Conservation (phyloP, 2,329 filamentous ascomycete genomes). For the Beauveria brongniartii region DNA sequence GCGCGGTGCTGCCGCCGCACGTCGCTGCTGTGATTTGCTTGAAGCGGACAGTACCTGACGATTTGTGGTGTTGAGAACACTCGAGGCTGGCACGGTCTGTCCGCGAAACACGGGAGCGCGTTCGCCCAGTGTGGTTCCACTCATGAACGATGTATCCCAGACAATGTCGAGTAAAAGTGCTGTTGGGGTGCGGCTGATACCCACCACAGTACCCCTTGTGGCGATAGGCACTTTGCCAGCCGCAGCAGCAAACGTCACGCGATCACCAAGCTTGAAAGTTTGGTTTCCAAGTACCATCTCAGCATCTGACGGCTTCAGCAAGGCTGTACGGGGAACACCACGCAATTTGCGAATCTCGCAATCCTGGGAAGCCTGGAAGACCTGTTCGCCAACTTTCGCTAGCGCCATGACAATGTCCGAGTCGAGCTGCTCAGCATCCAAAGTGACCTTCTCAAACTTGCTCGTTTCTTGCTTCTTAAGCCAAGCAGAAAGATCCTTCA, state of each 20-base stretch:
- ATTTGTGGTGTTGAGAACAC: constrained; percentile 79
- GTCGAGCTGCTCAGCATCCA: constrained; percentile 94
- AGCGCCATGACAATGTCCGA: constrained; percentile 79
- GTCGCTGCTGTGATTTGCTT: constrained; percentile 41
- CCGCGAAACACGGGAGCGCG: constrained; percentile 90
- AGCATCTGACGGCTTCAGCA: constrained; percentile 92
- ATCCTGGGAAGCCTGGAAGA: constrained; percentile 42
- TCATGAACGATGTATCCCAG: constrained; percentile 95
- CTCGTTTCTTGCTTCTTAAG: constrained; percentile 86
- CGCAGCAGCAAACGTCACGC: constrained; percentile 85
- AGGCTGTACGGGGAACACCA: constrained; percentile 74
- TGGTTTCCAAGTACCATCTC: constrained; percentile 86
- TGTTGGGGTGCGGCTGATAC: constrained; percentile 80
- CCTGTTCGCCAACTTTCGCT: constrained; percentile 64
- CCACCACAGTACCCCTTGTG: constrained; percentile 85
- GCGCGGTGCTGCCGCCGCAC: constrained; percentile 35
- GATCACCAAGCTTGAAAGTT: constrained; percentile 74
- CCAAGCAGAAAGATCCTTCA: constrained; percentile 93
- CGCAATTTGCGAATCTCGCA: constrained; percentile 61
- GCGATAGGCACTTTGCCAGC: constrained; percentile 93
- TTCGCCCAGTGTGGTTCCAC: constrained; percentile 82
- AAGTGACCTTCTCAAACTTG: constrained; percentile 88
- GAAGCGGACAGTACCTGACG: constrained; percentile 70
- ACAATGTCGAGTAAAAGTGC: constrained; percentile 81
- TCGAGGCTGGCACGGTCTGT: constrained; percentile 80